Evolutionary conservation across 345 rosid genomes (phyloP), one percentile per base, ranked within the genome.

Genomic region (Eucalyptus erythrocorys): DNA sequence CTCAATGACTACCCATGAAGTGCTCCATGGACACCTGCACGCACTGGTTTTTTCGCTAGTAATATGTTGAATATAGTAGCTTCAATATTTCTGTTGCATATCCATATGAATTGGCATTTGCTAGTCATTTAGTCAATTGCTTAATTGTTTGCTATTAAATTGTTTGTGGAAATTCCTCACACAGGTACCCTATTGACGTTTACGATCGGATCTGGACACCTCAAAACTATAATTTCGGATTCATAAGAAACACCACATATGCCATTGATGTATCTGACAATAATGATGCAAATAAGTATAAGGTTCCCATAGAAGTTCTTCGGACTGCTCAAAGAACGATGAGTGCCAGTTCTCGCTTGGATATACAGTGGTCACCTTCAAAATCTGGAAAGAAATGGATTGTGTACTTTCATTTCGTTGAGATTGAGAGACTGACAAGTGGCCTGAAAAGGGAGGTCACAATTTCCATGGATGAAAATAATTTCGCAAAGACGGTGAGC

Each of bases 391-490:
- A 59, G 68, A 59, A 59, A 48, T 71, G 85, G 88, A 14, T 48
- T 48, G 49, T 87, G 22, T 87, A 87, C 85, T 87, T 87, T 57
- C 64, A 87, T 43, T 87, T 87, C 40, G 84, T 82, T 2, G 97
- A 89, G 92, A 87, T 34, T 34, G 89, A 87, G 91, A 88, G 5
- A 92, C 86, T 84, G 10, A 17, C 5, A 51, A 71, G 82, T 92
- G 92, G 22, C 7, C 17, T 85, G 76, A 92, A 30, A 48, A 59
- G 88, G 48, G 12, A 24, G 34, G 26, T 51, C 79, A 59, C 68
- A 13, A 2, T 59, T 59, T 59, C 68, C 68, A 59, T 59, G 68
- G 27, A 0, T 6, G 68, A 59, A 27, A 59, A 59, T 59, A 27
- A 27, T 12, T 59, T 59, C 68, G 12, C 32, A 59, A 1, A 59